Conservation (phyloP, 2,329 filamentous ascomycete species). For the Stagonosporopsis tanaceti region DNA sequence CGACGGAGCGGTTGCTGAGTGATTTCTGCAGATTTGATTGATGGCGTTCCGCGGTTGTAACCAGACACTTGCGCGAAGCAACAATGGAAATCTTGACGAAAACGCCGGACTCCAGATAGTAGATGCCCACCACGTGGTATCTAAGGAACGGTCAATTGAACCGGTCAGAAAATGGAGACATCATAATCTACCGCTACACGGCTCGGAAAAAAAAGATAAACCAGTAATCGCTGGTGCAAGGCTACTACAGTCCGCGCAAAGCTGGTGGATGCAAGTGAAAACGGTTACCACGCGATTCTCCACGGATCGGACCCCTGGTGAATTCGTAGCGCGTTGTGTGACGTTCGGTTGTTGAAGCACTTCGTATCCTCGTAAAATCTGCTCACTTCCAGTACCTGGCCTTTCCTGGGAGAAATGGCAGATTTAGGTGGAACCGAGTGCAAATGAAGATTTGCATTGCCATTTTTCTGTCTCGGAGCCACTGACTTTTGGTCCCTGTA, state of each 20-base stretch:
- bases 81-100: neutral
- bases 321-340: slow-evolving; percentile 7
- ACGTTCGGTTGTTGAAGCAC: slow-evolving; percentile 3
- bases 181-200: slow-evolving; percentile 3
- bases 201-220: neutral
- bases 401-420: slow-evolving; percentile 7
- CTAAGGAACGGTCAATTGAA: slow-evolving; percentile 4
- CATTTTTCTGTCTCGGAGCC: slow-evolving; percentile 16
- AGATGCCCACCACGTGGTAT: neutral
- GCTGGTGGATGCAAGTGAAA: slow-evolving; percentile 5
- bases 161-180: slow-evolving; percentile 1
- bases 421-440: slow-evolving; percentile 16
- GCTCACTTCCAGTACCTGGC: slow-evolving; percentile 13
- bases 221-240: slow-evolving; percentile 10
- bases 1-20: slow-evolving; percentile 1
- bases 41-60: neutral
- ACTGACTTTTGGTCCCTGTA: slow-evolving; percentile 21
- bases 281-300: slow-evolving; percentile 9
- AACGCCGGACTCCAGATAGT: neutral
- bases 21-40: neutral
- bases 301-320: slow-evolving; percentile 13
- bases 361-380: slow-evolving; percentile 13
- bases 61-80: slow-evolving; percentile 3
- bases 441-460: slow-evolving; percentile 17
- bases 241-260: slow-evolving; percentile 13